phyloP scores from a whole-genome alignment of 805 yeast species.

The Cyberlindnera amylophila region DNA sequence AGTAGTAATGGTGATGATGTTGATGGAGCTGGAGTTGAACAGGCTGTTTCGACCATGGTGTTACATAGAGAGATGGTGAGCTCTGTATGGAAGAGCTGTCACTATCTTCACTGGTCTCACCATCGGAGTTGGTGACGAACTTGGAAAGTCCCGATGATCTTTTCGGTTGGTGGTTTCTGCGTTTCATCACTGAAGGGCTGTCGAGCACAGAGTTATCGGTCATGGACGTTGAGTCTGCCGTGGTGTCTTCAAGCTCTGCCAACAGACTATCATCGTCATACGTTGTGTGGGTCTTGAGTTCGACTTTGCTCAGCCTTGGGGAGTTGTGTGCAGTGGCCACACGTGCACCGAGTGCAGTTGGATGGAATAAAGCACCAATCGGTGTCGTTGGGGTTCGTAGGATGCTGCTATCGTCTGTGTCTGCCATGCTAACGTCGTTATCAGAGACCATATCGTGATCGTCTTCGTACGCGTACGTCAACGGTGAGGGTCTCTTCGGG shows the following conservation, averaged over 20 bases:
- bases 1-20: slow-evolving; percentile 39
- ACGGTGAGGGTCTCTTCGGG: slow-evolving; percentile 8
- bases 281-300: slow-evolving; percentile 8
- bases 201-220: slow-evolving; percentile 7
- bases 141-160: slow-evolving; percentile 16
- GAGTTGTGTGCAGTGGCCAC: slow-evolving; percentile 21
- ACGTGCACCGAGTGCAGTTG: slow-evolving; percentile 27
- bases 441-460: slow-evolving; percentile 4
- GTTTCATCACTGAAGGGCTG: slow-evolving; percentile 4
- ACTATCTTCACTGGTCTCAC: slow-evolving; percentile 6
- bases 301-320: slow-evolving; percentile 11
- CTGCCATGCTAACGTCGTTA: slow-evolving; percentile 6
- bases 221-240: neutral
- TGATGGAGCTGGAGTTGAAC: slow-evolving; percentile 38
- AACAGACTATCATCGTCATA: slow-evolving; percentile 9
- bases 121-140: slow-evolving; percentile 12
- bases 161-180: slow-evolving; percentile 13
- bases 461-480: slow-evolving; percentile 7
- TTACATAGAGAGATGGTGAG: slow-evolving; percentile 10
- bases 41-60: slow-evolving; percentile 21
- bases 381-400: neutral
- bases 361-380: slow-evolving; percentile 15
- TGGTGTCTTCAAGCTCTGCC: slow-evolving; percentile 4
- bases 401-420: neutral
- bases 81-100: slow-evolving; percentile 4